A percentile compares a stretch with the other conserved stretches of the same genome.
phyloP scores from a whole-genome alignment of 345 rosid species.

The Euphorbia pulcherrima region DNA sequence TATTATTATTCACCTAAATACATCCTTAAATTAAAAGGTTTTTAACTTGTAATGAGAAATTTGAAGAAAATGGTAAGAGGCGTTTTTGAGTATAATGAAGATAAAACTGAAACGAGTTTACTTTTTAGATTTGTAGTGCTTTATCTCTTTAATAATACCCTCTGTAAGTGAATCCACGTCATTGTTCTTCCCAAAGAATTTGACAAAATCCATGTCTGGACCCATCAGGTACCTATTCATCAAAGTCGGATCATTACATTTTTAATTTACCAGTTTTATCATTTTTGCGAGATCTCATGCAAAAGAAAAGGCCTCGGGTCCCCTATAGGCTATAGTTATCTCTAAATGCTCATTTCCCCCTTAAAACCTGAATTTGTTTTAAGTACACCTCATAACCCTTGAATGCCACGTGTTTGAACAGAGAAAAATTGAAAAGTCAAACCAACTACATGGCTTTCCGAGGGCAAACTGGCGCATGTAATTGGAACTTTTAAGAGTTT shows the following conservation, averaged over 20 bases:
- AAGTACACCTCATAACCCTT: too few species aligned
- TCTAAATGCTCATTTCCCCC: too few species aligned
- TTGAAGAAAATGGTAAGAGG: not conserved
- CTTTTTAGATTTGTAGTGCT: slow-evolving; percentile 40
- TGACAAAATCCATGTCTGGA: slow-evolving; percentile 81
- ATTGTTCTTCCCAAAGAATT: slow-evolving; percentile 87
- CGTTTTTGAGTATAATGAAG: not conserved
- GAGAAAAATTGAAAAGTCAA: too few species aligned
- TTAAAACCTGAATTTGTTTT: too few species aligned
- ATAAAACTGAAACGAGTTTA: slow-evolving; percentile 10
- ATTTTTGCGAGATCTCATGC: not conserved
- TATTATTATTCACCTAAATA: too few species aligned
- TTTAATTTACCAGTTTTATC: not conserved
- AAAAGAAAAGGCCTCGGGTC: too few species aligned
- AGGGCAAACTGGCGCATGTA: too few species aligned
- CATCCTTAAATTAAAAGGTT: too few species aligned
- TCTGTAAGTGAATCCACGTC: slow-evolving; percentile 68
- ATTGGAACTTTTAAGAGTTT: too few species aligned
- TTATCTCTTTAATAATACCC: slow-evolving; percentile 70
- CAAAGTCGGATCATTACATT: slow-evolving; percentile 2
- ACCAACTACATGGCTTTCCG: too few species aligned
- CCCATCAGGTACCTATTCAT: slow-evolving; percentile 81
- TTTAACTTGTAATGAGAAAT: not conserved
- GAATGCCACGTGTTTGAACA: too few species aligned
- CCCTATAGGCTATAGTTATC: too few species aligned